Conservation (phyloP, 257 asterid genomes). For the Solanum paucissectum region DNA sequence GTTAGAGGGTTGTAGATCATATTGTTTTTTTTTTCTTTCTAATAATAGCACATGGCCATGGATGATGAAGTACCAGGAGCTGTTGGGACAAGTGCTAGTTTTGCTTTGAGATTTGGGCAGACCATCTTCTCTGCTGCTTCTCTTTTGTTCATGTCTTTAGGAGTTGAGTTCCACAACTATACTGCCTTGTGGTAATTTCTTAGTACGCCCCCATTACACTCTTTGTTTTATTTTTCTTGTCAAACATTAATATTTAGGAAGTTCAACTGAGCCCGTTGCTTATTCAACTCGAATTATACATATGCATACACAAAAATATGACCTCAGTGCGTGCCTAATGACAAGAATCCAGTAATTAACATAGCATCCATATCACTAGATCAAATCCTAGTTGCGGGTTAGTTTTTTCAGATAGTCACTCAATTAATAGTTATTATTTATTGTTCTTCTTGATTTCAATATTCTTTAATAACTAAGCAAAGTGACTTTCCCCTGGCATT, state of each 20-base stretch:
- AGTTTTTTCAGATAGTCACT: too few species aligned
- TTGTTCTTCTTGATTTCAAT: too few species aligned
- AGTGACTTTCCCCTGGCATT: slow-evolving; percentile 30
- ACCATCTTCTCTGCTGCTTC: slow-evolving; percentile 48
- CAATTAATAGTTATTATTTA: too few species aligned
- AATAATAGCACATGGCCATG: slow-evolving; percentile 8
- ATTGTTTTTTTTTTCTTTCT: too few species aligned
- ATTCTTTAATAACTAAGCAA: too few species aligned
- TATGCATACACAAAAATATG: background rate
- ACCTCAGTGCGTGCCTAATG: too few species aligned
- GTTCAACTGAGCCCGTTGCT: background rate
- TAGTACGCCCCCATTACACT: background rate
- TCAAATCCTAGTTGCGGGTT: too few species aligned
- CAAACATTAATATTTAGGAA: background rate
- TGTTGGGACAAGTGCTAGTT: slow-evolving; percentile 50
- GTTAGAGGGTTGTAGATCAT: too few species aligned
- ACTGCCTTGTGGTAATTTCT: slow-evolving; percentile 62
- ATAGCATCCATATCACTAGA: too few species aligned
- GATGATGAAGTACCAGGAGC: slow-evolving; percentile 45
- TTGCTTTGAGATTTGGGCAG: slow-evolving; percentile 54
- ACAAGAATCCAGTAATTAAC: too few species aligned
- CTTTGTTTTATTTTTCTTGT: background rate
- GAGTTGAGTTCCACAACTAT: slow-evolving; percentile 62
- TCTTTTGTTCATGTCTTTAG: slow-evolving; percentile 60
- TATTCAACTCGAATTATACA: background rate